A percentile compares a stretch with the other conserved stretches of the same genome.
phyloP scores from a whole-genome alignment of 805 yeast species.

The Saturnispora halmiae region DNA sequence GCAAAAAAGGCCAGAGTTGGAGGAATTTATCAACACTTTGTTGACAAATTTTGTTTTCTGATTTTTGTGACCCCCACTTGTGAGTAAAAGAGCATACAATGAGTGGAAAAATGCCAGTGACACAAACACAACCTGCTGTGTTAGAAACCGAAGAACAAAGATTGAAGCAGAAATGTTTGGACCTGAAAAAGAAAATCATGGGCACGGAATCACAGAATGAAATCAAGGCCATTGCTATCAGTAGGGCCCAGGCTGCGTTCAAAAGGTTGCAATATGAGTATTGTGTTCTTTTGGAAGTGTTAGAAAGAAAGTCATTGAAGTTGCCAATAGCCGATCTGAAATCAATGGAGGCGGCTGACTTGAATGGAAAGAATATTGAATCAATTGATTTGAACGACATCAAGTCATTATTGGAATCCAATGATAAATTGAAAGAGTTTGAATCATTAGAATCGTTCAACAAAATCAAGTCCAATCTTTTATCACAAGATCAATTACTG shows the following conservation, averaged over 20 bases:
- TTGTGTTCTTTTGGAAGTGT: conserved; percentile 65
- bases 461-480: background rate
- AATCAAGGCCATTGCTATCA: conserved; percentile 61
- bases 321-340: conserved; percentile 21
- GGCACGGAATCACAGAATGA: conserved; percentile 76
- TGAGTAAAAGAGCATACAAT: too few species aligned
- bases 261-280: conserved; percentile 78
- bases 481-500: background rate
- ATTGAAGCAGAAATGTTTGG: conserved; percentile 59
- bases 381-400: conserved; percentile 23
- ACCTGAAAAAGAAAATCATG: conserved; percentile 55
- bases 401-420: conserved; percentile 21
- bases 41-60: background rate
- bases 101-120: conserved; percentile 3
- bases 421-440: conserved; percentile 14
- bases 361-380: conserved; percentile 24
- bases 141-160: conserved; percentile 19
- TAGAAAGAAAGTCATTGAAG: conserved; percentile 47
- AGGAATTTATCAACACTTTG: background rate
- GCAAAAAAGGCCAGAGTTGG: too few species aligned
- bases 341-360: conserved; percentile 18
- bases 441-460: conserved; percentile 2
- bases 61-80: conserved; percentile 2
- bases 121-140: conserved; percentile 14
- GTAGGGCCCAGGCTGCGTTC: conserved; percentile 66